Conservation (phyloP, 108 stramenopile species). For the Pseudonitzschia delicatissima region DNA sequence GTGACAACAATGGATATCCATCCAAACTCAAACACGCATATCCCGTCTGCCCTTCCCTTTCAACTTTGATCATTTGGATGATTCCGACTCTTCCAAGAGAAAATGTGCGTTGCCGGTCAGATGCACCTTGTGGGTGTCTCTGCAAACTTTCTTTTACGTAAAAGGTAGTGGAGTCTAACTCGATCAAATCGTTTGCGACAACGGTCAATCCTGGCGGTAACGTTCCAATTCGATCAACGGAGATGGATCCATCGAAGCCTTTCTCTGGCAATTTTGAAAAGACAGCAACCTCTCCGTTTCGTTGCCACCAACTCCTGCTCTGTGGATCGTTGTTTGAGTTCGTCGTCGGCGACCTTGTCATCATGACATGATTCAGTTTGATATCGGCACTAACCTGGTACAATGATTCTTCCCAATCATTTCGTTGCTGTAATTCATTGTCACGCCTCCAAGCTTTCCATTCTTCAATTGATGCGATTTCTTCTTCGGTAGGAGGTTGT, state of each 20-base stretch:
- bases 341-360: neutral
- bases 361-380: neutral
- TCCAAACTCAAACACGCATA: conserved; percentile 50
- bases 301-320: conserved; percentile 37
- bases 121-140: neutral
- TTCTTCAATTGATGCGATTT: conserved; percentile 3
- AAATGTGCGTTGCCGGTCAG: neutral
- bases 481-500: neutral
- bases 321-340: neutral
- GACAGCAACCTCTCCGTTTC: conserved; percentile 36
- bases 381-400: neutral
- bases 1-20: conserved; percentile 53
- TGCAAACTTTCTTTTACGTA: neutral
- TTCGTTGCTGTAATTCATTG: conserved; percentile 13
- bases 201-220: conserved; percentile 58
- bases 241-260: conserved; percentile 5
- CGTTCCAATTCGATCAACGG: conserved; percentile 22
- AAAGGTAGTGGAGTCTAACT: conserved; percentile 42
- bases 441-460: conserved; percentile 28
- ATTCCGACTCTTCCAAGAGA: conserved; percentile 15
- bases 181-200: conserved; percentile 36
- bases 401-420: conserved; percentile 29
- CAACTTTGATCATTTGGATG: conserved; percentile 38
- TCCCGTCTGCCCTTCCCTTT: conserved; percentile 31
- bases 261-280: conserved; percentile 36